Percentiles rank a stretch among this genome's conserved stretches.
Conservation (phyloP, 345 rosid genomes). For the Dipteronia dyeriana region DNA sequence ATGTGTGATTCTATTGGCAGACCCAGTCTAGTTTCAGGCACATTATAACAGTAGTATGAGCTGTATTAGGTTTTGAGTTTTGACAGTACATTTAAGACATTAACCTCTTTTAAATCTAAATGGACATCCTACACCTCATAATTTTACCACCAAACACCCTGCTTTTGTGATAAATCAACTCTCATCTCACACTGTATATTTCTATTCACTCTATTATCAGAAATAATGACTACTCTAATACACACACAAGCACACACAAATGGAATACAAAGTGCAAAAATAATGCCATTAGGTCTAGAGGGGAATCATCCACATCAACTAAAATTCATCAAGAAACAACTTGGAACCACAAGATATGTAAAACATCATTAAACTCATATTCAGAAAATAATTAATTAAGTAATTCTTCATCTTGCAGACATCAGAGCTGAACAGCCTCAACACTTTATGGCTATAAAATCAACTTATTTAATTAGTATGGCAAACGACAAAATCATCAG, state of each 20-base stretch:
- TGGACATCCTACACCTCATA: neutral
- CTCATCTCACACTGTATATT: no score
- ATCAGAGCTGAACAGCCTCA: neutral
- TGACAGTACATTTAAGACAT: no score
- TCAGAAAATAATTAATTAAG: neutral
- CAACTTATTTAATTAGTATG: neutral
- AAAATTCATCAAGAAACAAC: neutral
- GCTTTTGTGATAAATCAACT: no score
- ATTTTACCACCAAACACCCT: neutral
- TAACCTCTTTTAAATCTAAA: neutral
- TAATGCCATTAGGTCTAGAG: neutral
- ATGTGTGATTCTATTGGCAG: no score
- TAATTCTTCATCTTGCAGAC: neutral
- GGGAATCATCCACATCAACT: neutral
- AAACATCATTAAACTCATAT: slow-evolving; percentile 1
- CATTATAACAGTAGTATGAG: no score
- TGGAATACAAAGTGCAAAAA: neutral
- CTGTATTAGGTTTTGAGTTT: no score
- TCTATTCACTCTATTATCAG: no score
- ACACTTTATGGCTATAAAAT: neutral
- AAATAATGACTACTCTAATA: no score
- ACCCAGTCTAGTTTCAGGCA: no score
- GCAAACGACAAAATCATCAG: no score
- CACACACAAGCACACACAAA: neutral
- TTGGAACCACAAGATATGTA: neutral